Base-by-base conservation (phyloP, 768 basidiomycete genomes). In the Candolleomyces aberdarensis region DNA sequence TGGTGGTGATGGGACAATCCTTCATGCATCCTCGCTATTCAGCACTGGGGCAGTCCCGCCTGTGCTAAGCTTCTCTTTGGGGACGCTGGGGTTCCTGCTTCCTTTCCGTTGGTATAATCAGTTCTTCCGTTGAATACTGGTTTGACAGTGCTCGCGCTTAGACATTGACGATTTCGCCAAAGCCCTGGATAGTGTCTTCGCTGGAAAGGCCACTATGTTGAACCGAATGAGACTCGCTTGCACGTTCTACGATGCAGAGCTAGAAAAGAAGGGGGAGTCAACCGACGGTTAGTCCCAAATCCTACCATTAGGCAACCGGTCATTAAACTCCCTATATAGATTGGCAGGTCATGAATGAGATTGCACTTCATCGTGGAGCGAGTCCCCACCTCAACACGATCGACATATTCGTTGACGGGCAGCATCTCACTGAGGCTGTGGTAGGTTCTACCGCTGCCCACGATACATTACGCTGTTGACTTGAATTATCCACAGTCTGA, bases 301-400 rank as follows among this genome's bases (percentile, higher is more conserved):
- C 41, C 32, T 47, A 11, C 14, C 31, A 19, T 64, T 54, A 31
- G 17, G 47, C n/a, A 48, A 10, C 17, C 5, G 50, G 43, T 40
- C 57, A 36, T n/a, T 55, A 36, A 32, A 36, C 39, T 26, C 22
- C 7, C 29, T 17, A 53, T 68, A 60, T 63, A 90, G 94, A 89
- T 64, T 95, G 92, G 89, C 95, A 96, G 72, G 96, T 96, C 41
- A 96, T 98, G 94, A 98, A 98, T 69, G 96, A 98, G 73, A 86
- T 98, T 60, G 88, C 93, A 3, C 78, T 98, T 40, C 96, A 98
- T 73, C 86, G 96, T 29, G 96, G 96, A 13, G 85, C 92, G 20
- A 92, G 91, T 64, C 90, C 95, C 0, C 95, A 96, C 67, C 79
- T 98, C 41, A 95, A 94, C 65, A 92, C 93, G 4, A 93, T 97